Evolutionary conservation across 2,329 filamentous ascomycete genomes (phyloP).

Genomic region (Fusarium acutatum): DNA sequence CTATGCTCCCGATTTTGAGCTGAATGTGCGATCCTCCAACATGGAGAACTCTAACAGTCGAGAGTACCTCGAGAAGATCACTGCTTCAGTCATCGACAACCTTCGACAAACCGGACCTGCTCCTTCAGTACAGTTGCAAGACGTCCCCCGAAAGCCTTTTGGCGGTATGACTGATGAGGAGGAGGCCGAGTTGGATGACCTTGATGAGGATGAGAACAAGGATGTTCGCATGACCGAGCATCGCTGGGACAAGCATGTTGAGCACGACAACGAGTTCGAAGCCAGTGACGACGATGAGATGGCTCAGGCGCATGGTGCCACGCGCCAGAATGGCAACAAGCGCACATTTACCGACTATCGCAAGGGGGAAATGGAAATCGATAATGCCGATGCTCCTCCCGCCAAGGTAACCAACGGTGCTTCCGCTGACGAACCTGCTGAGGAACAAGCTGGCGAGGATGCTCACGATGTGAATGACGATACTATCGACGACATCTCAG

Average conservation of each 20-base stretch:
- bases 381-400: slow-evolving; percentile 51
- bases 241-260: slow-evolving; percentile 80
- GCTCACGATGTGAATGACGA: slow-evolving; percentile 51
- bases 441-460: slow-evolving; percentile 44
- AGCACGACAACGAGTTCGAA: slow-evolving; percentile 81
- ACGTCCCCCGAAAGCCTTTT: slow-evolving; percentile 71
- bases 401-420: slow-evolving; percentile 47
- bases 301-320: slow-evolving; percentile 75
- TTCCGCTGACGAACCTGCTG: slow-evolving; percentile 39
- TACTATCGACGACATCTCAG: slow-evolving; percentile 55
- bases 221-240: slow-evolving; percentile 85
- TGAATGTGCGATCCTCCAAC: slow-evolving; percentile 88
- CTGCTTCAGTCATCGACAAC: slow-evolving; percentile 84
- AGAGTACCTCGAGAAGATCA: slow-evolving; percentile 83
- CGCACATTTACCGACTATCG: slow-evolving; percentile 63
- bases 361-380: slow-evolving; percentile 51
- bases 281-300: slow-evolving; percentile 92
- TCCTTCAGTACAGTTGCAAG: slow-evolving; percentile 91
- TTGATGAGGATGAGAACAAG: slow-evolving; percentile 87
- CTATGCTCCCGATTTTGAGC: slow-evolving; percentile 88
- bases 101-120: slow-evolving; percentile 84
- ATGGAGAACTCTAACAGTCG: slow-evolving; percentile 91
- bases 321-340: slow-evolving; percentile 57
- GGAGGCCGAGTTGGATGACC: slow-evolving; percentile 70
- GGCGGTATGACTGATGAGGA: slow-evolving; percentile 72